phyloP scores from a whole-genome alignment of 2,329 filamentous ascomycete genomes.

The Elsinoe ampelina region DNA sequence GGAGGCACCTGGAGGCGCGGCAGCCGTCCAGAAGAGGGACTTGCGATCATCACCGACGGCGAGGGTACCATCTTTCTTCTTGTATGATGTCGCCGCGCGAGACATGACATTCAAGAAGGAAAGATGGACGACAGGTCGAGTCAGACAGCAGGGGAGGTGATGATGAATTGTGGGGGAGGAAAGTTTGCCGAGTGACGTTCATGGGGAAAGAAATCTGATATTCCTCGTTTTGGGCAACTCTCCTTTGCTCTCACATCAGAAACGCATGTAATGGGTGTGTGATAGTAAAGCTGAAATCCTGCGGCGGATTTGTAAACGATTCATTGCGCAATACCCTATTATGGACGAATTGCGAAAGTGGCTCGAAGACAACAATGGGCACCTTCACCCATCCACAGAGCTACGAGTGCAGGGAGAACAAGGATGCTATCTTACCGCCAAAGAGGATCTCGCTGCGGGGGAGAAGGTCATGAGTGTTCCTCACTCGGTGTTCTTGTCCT shows the following conservation, averaged over 20 bases:
- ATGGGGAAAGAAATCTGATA: not conserved
- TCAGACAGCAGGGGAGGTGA: not conserved
- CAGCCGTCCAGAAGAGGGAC: conserved; percentile 72
- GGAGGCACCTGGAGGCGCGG: conserved; percentile 49
- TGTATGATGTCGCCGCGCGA: conserved; percentile 66
- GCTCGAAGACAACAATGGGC: conserved; percentile 25
- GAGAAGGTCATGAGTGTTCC: conserved; percentile 23
- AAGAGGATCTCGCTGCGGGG: conserved; percentile 17
- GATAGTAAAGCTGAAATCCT: not conserved
- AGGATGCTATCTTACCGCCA: conserved; percentile 23
- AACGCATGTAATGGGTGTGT: not conserved
- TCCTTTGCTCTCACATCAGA: not conserved
- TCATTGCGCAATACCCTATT: not conserved
- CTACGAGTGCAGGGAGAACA: conserved; percentile 19
- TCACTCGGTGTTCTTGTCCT: conserved; percentile 27
- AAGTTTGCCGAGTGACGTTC: conserved; percentile 5
- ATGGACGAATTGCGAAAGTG: conserved; percentile 17
- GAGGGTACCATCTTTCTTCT: conserved; percentile 89
- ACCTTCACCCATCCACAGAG: conserved; percentile 22
- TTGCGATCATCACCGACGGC: conserved; percentile 63
- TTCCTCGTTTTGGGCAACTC: too few relatives aligned
- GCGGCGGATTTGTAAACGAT: not conserved
- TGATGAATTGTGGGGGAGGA: conserved; percentile 4
- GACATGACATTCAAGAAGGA: conserved; percentile 26
- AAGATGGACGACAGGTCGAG: not conserved